These are phyloP conservation scores for Lavandula angustifolia DNA, from an alignment of 257 asterid genomes.

Conservation along the genomic window DNA sequence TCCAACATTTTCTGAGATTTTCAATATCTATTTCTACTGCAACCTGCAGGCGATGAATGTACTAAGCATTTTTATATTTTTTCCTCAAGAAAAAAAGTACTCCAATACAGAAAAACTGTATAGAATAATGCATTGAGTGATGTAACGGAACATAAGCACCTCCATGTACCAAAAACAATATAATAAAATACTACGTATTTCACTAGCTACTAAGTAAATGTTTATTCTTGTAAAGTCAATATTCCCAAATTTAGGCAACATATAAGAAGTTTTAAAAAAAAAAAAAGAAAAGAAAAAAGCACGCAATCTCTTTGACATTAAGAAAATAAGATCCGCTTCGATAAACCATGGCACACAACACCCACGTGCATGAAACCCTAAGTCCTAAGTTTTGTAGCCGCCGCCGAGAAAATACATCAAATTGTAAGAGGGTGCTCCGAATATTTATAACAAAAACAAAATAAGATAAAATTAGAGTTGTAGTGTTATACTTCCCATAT, in stretches of 20 bases:
- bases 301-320: background rate
- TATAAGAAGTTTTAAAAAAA: background rate
- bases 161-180: slow-evolving; percentile 28
- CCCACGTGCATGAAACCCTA: slow-evolving; percentile 32
- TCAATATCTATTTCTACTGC: background rate
- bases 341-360: slow-evolving; percentile 24
- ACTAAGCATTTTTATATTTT: background rate
- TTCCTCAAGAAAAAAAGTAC: background rate
- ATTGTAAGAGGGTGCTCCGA: background rate
- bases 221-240: slow-evolving; percentile 22
- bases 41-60: no score
- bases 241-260: slow-evolving; percentile 37
- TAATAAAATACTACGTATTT: slow-evolving; percentile 11
- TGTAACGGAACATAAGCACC: slow-evolving; percentile 10
- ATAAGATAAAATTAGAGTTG: background rate
- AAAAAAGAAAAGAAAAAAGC: background rate
- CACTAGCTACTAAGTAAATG: slow-evolving; percentile 9
- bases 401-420: slow-evolving; percentile 29
- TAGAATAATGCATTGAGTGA: background rate
- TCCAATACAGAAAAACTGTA: background rate
- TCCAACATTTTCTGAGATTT: background rate
- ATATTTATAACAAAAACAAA: background rate
- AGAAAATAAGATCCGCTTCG: slow-evolving; percentile 32
- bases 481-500: no score
- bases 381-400: slow-evolving; percentile 32